Percentiles rank a stretch among this genome's conserved stretches.
phyloP scores from a whole-genome alignment of 257 asterid genomes.

The Petrea volubilis region DNA sequence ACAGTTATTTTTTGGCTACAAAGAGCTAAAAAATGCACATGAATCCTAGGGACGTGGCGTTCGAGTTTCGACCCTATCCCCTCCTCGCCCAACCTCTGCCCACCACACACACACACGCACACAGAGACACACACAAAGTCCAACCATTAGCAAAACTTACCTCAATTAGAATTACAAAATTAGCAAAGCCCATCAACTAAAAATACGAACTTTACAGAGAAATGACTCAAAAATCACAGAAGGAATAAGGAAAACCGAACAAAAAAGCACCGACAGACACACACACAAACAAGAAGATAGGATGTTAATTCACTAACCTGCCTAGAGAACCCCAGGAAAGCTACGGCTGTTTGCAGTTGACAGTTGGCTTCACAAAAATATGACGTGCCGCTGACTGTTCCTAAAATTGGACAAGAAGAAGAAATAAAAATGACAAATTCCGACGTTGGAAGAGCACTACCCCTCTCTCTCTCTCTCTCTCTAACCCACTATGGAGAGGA shows the following conservation, averaged over 20 bases:
- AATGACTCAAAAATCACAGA: neutral
- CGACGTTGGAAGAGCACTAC: slow-evolving; percentile 49
- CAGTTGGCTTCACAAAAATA: slow-evolving; percentile 37
- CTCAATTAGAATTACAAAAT: slow-evolving; percentile 21
- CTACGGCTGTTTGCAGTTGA: slow-evolving; percentile 24
- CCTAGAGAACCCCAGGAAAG: slow-evolving; percentile 18
- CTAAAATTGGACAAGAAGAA: slow-evolving; percentile 18
- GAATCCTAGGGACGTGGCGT: no score
- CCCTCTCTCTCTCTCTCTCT: slow-evolving; percentile 22
- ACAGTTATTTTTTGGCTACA: no score
- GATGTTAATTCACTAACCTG: slow-evolving; percentile 29
- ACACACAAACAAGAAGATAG: neutral
- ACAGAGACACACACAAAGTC: no score
- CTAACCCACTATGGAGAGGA: no score
- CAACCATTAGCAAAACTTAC: no score
- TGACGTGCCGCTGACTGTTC: slow-evolving; percentile 28
- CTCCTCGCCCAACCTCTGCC: no score
- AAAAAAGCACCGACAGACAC: neutral
- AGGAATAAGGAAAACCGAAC: neutral
- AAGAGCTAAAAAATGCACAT: no score
- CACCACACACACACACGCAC: no score
- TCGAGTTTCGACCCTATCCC: no score
- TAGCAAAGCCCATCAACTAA: neutral
- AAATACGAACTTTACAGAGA: neutral
- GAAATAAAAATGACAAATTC: slow-evolving; percentile 20